Percentiles rank a stretch among this genome's conserved stretches.
phyloP scores from a whole-genome alignment of 2,329 filamentous ascomycete species.

The Cladophialophora chaetospira region DNA sequence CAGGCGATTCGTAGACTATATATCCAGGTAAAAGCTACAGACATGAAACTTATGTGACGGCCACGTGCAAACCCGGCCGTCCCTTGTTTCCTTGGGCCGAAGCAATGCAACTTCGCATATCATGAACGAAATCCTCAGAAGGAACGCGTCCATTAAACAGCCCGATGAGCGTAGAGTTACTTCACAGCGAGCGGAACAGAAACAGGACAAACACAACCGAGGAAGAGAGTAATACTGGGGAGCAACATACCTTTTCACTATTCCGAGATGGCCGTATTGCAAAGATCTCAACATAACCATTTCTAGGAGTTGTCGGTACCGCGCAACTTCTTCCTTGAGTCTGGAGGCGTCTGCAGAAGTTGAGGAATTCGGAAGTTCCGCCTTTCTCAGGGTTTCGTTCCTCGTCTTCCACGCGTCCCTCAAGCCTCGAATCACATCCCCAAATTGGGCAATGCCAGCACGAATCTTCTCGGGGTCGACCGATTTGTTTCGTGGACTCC shows the following conservation, averaged over 20 bases:
- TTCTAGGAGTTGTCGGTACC: conserved; percentile 60
- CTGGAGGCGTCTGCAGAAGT: conserved; percentile 49
- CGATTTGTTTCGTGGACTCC: conserved; percentile 57
- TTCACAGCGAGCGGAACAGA: too few species aligned
- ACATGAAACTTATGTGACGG: conserved; percentile 11
- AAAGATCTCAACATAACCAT: conserved; percentile 49
- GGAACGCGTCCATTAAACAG: too few species aligned
- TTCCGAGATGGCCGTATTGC: conserved; percentile 48
- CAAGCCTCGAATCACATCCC: conserved; percentile 61
- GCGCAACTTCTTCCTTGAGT: conserved; percentile 59
- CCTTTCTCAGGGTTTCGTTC: conserved; percentile 57
- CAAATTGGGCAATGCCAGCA: conserved; percentile 57
- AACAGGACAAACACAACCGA: not conserved
- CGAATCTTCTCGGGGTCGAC: conserved; percentile 56
- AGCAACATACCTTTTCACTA: conserved; percentile 53
- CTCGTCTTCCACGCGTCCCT: conserved; percentile 64
- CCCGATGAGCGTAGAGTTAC: too few species aligned
- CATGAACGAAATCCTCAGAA: too few species aligned
- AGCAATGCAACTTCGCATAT: too few species aligned
- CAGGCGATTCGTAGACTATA: conserved; percentile 25
- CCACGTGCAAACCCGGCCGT: not conserved
- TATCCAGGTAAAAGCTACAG: conserved; percentile 24
- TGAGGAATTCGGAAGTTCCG: conserved; percentile 56
- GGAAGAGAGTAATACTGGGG: conserved; percentile 18
- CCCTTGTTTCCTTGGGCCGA: not conserved